Evolutionary conservation across 306 rosid genomes (phyloP), one percentile per base, ranked within the genome.

Genomic region (Boehmeria nivea): DNA sequence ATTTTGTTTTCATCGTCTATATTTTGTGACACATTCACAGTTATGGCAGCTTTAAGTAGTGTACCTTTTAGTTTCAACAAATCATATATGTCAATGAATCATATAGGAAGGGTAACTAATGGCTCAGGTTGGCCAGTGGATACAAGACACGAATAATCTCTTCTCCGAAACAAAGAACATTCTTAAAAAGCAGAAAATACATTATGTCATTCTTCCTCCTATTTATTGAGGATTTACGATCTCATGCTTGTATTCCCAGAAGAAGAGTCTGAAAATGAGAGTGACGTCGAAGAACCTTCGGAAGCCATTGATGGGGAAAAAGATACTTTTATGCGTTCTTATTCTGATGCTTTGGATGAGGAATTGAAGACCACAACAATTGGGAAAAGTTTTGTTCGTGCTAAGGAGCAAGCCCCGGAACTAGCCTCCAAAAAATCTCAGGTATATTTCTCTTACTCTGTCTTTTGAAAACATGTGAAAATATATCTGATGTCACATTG

Each of bases 381-480:
- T 34, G 43, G 74, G 60, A 87, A 75, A 74, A 91, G 89, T 73
- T 91, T 91, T 77, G 78, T 81, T 64, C 82, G 83, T 71, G 96
- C 94, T 42, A 68, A 76, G 25, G 95, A 80, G 70, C 81, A 84
- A 69, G 68, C 74, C 36, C 68, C 94, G 24, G 95, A 78, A 71
- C 79, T 81, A 69, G 68, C 73, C 38, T 70, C 93, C 37, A 74
- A 74, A 78, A 79, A 70, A 60, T 76, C 78, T 58, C 87, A 87
- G 96, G 99, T 80, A 80, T 51, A 8, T 62, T 54, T 10, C 36
- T 31, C 36, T 6, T 31, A 10, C 36, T 31, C 36, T 1, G 9
- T 31, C 9, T 31, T 31, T 31, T 2, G 36, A 31, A 10, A 4
- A 31, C 5, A 4, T 31, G 5, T 31, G 36, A 6, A 31, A 31